These are phyloP conservation scores for Rosa persica DNA, from an alignment of 306 rosid species.

Conservation along the genomic window DNA sequence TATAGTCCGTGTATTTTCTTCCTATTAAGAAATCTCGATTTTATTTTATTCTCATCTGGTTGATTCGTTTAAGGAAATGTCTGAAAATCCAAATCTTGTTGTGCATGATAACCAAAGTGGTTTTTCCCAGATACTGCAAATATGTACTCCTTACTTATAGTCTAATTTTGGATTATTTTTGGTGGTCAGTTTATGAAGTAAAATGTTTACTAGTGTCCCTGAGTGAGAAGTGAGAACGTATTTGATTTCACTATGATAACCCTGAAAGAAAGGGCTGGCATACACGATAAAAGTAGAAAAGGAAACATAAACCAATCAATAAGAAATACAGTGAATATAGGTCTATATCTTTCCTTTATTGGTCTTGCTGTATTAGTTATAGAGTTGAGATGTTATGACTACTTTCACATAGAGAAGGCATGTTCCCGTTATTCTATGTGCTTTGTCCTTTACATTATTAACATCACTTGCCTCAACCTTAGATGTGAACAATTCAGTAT, in stretches of 20 bases:
- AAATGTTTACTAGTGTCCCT: neutral
- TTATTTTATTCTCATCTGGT: neutral
- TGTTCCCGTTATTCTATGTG: neutral
- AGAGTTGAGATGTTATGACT: neutral
- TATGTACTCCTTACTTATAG: neutral
- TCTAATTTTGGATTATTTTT: neutral
- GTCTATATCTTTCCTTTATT: neutral
- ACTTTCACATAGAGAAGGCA: neutral
- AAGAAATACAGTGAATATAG: neutral
- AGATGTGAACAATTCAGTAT: neutral
- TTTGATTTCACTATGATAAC: neutral
- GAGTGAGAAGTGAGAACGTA: neutral
- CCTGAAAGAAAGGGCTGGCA: neutral
- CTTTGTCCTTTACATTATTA: neutral
- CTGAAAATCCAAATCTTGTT: neutral
- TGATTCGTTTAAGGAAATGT: neutral
- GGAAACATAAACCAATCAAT: neutral
- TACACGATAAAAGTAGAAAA: neutral
- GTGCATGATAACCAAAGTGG: neutral
- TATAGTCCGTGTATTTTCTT: neutral
- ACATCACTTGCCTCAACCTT: neutral
- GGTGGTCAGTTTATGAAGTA: neutral
- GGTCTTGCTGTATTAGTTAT: neutral
- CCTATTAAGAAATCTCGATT: neutral
- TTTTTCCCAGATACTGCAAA: neutral